Base-by-base conservation (phyloP, 1,284 basidiomycete species). In the Cryptococcus sp. region DNA sequence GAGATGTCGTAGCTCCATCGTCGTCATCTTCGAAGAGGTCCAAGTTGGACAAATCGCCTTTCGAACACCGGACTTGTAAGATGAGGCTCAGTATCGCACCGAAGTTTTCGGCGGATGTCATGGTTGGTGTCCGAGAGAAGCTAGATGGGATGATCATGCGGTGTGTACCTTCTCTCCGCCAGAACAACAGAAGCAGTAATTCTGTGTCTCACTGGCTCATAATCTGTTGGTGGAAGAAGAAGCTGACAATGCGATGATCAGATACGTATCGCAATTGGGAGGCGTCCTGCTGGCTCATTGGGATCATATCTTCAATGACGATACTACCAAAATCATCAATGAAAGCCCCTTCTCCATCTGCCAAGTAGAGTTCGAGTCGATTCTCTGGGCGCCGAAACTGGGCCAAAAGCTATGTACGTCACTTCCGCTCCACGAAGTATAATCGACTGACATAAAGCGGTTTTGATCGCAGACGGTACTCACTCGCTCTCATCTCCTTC, bases 121-220 rank as follows among this genome's bases (percentile, higher is more conserved):
- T 83, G 26, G 80, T 78, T 45, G 93, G 93, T 11, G 89, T 87
- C 15, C 84, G 87, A 68, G 92, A 97, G 78, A 87, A 92, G 83
- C 80, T 97, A 26, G 91, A 96, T 75, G 89, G 88, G 11, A 89
- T 94, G 87, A 80, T 95, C 23, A 95, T 96, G 93, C 85, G 90
- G 93, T 93, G 71, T 73, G 86, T 78, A 41, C 38, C 34, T 38
- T 46, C 29, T 20, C 15, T 19, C 47, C 55, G 47, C 40, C 19
- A 10, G 11, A 40, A 40, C 38, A 11, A 40, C 38, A 11, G n/a
- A 40, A 40, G 38, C n/a, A 40, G 11, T 11, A 40, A 40, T 40
- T n/a, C 11, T 40, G 38, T 10, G 26, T 29, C 26, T 29, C 26
- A 10, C 26, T 29, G 26, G 10, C 26, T 5, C 10, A 10, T 29